Evolutionary conservation across 192 early-diverging fungal genomes (phyloP).

Genomic region (Podila horticola): DNA sequence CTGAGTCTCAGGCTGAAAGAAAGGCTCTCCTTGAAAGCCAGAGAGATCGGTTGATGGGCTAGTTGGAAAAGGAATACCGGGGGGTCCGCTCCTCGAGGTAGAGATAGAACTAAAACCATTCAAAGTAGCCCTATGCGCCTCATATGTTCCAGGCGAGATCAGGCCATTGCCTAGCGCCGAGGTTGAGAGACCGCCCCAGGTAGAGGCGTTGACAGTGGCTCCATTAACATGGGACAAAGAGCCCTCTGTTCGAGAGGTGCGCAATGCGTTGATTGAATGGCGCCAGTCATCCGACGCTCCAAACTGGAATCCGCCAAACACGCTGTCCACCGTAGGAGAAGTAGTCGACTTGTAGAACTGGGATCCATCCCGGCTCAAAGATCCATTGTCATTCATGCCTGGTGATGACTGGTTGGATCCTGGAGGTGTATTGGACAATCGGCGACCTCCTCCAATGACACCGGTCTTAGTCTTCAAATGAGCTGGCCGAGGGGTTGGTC

Average conservation of each 20-base stretch:
- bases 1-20: slow-evolving; percentile 19
- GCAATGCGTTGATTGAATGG: slow-evolving; percentile 35
- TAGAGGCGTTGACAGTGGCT: neutral
- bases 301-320: slow-evolving; percentile 48
- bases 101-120: slow-evolving; percentile 23
- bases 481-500: slow-evolving; percentile 38
- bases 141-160: slow-evolving; percentile 29
- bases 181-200: slow-evolving; percentile 36
- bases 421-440: slow-evolving; percentile 32
- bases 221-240: neutral
- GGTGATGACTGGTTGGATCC: slow-evolving; percentile 43
- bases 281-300: slow-evolving; percentile 46
- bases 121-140: slow-evolving; percentile 9
- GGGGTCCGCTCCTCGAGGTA: slow-evolving; percentile 7
- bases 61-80: slow-evolving; percentile 15
- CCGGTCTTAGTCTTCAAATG: slow-evolving; percentile 39
- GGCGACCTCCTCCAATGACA: slow-evolving; percentile 39
- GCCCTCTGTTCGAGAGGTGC: slow-evolving; percentile 16
- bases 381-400: slow-evolving; percentile 24
- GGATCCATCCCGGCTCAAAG: slow-evolving; percentile 1
- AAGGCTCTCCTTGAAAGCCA: slow-evolving; percentile 10
- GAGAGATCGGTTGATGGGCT: slow-evolving; percentile 18
- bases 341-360: neutral
- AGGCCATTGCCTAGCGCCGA: slow-evolving; percentile 32
- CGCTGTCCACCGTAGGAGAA: slow-evolving; percentile 39